Conservation (phyloP, 805 yeast species). For the Saccharomycopsis guyanensis region DNA sequence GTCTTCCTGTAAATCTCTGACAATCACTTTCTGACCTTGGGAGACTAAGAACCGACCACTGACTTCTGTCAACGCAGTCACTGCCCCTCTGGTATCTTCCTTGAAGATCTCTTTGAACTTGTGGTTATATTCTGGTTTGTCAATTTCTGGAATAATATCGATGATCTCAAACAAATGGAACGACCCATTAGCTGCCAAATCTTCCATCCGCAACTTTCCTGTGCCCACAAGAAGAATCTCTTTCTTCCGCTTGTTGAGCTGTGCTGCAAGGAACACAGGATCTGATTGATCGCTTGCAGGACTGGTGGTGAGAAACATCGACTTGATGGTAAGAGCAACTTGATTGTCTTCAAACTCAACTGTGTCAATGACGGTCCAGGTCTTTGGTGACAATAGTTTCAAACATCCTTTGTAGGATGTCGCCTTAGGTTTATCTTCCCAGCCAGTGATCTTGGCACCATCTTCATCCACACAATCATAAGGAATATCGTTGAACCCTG, state of each 20-base stretch:
- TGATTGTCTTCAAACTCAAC: constrained; percentile 63
- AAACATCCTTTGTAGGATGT: constrained; percentile 51
- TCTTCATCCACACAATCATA: constrained; percentile 71
- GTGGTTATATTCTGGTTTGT: constrained; percentile 73
- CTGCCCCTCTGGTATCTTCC: constrained; percentile 80
- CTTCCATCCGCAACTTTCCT: constrained; percentile 70
- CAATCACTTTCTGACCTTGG: constrained; percentile 75
- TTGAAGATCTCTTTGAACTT: constrained; percentile 64
- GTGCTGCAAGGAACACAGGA: constrained; percentile 28
- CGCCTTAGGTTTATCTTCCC: constrained; percentile 47
- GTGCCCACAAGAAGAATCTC: constrained; percentile 77
- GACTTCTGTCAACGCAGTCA: constrained; percentile 65
- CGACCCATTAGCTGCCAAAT: constrained; percentile 69
- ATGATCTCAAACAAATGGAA: constrained; percentile 68
- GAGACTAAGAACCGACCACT: constrained; percentile 77
- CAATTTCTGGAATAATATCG: constrained; percentile 85
- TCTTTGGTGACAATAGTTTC: constrained; percentile 57
- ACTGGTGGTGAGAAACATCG: constrained; percentile 43
- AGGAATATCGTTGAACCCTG: constrained; percentile 50
- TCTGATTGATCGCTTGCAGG: constrained; percentile 20
- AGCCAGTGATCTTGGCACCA: constrained; percentile 54
- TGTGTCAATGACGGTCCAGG: constrained; percentile 69
- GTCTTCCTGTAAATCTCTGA: constrained; percentile 80
- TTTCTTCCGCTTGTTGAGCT: constrained; percentile 34
- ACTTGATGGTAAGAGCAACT: constrained; percentile 47